A percentile compares a stretch with the other conserved stretches of the same genome.
Evolutionary conservation across 2,329 filamentous ascomycete species (phyloP).

Genomic region (Capronia americana): DNA sequence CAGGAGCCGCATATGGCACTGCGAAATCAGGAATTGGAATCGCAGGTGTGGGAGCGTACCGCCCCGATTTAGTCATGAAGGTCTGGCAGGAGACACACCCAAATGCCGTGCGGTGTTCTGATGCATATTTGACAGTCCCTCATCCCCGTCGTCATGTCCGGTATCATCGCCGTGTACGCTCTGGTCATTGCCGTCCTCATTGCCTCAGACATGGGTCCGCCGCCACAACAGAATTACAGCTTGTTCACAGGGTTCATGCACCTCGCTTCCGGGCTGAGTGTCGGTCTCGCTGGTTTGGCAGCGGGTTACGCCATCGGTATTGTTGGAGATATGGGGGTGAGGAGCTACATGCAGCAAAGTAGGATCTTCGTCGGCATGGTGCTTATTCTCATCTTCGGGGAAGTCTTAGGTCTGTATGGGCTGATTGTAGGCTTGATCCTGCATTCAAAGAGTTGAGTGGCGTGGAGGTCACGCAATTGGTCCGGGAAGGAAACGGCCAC

Average conservation of each 20-base stretch:
- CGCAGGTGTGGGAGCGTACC: slow-evolving; percentile 69
- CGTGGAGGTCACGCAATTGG: neutral
- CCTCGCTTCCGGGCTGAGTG: slow-evolving; percentile 84
- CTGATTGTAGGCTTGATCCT: slow-evolving; percentile 92
- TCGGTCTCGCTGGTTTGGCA: slow-evolving; percentile 89
- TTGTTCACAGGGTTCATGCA: slow-evolving; percentile 94
- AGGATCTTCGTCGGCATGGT: slow-evolving; percentile 99
- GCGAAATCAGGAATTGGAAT: slow-evolving; percentile 73
- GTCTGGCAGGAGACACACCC: slow-evolving; percentile 43
- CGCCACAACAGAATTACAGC: slow-evolving; percentile 72
- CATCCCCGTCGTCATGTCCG: slow-evolving; percentile 80
- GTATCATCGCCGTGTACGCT: slow-evolving; percentile 97
- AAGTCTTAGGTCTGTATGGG: slow-evolving; percentile 95
- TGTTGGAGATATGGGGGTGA: slow-evolving; percentile 89
- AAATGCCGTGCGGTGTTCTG: neutral
- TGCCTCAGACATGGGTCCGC: slow-evolving; percentile 82
- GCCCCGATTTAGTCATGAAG: slow-evolving; percentile 73
- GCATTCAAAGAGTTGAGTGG: slow-evolving; percentile 76
- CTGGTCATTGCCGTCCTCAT: slow-evolving; percentile 97
- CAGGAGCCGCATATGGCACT: slow-evolving; percentile 71
- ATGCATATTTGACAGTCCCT: slow-evolving; percentile 48
- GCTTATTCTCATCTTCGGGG: slow-evolving; percentile 95
- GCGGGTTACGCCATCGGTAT: slow-evolving; percentile 96
- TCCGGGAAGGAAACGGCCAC: neutral
- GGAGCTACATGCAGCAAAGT: slow-evolving; percentile 95